Base-by-base conservation (phyloP, 345 rosid species). In the Brassica cretica region DNA sequence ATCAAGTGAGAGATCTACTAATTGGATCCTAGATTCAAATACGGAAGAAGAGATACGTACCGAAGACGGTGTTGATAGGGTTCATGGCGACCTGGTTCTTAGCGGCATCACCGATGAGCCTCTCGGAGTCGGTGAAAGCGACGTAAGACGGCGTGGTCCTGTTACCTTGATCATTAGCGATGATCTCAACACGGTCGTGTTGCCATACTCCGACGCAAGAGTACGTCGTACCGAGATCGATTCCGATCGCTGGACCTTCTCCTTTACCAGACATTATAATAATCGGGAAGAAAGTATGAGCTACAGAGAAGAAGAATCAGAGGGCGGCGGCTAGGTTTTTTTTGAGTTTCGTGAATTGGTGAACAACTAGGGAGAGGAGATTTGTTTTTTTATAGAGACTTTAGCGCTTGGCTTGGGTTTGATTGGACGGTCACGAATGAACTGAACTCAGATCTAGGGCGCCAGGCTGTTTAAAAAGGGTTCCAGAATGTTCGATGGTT, bases 61-160 rank as follows among this genome's bases (percentile, higher is more conserved):
- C 92, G 32, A 87, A 90, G 21, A 88, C 94, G 61, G 94, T 88
- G 85, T 89, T 89, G 4, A 83, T 5, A 0, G 93, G 93, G 83
- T 89, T 89, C 92, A 88, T 89, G 77, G 92, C 92, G 70, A 90
- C 94, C 86, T 90, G 94, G 32, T 90, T 90, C 89, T 90, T 89
- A 6, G 93, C 93, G 0, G 93, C 93, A 80, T 88, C 94, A 7
- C 92, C 94, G 15, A 88, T 88, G 85, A 90, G 80, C 75, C 94
- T 83, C 85, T 89, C 91, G 32, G 90, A 73, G 29, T 90, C 92
- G 0, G 90, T 87, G 76, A 89, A 89, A 2, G 80, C 93, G 6
- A 87, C 93, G 60, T 89, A 89, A 1, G 91, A 88, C 1, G 93
- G 93, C 5, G 92, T 88, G 12, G 92, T 88, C 10, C 90, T 71